Conservation (phyloP, 2,329 filamentous ascomycete genomes). For the Alternaria panax region DNA sequence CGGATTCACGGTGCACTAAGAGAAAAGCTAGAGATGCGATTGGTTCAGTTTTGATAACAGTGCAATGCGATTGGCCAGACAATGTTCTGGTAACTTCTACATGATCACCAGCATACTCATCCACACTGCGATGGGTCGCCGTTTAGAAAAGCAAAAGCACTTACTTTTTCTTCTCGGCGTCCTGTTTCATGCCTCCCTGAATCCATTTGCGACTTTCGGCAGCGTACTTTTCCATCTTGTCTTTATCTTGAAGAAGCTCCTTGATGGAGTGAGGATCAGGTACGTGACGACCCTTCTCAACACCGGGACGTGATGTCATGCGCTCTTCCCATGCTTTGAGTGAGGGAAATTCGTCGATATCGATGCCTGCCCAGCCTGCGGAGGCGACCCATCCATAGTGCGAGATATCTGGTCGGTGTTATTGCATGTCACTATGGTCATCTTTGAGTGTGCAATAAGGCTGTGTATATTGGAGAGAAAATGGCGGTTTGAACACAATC, state of each 20-base stretch:
- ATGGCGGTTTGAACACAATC: neutral
- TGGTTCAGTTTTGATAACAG: neutral
- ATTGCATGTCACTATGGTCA: neutral
- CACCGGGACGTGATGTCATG: slow-evolving; percentile 71
- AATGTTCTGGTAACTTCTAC: neutral
- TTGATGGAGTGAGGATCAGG: slow-evolving; percentile 69
- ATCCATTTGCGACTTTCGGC: slow-evolving; percentile 68
- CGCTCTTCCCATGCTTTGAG: slow-evolving; percentile 79
- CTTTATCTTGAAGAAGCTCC: slow-evolving; percentile 65
- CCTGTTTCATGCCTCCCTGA: slow-evolving; percentile 72
- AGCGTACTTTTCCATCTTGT: slow-evolving; percentile 65
- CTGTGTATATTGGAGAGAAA: neutral
- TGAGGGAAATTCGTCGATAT: slow-evolving; percentile 77
- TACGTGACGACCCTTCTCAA: slow-evolving; percentile 79
- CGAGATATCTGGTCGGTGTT: slow-evolving; percentile 67
- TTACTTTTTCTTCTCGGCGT: slow-evolving; percentile 53
- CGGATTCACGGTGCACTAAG: neutral
- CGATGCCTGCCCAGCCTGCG: slow-evolving; percentile 67
- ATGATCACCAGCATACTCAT: neutral
- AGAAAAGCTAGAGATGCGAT: slow-evolving; percentile 1
- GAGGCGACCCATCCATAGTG: slow-evolving; percentile 79
- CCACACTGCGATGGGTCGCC: neutral
- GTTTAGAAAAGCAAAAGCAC: slow-evolving; percentile 11
- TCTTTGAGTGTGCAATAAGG: neutral
- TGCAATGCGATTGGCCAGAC: neutral